Evolutionary conservation across 2,329 filamentous ascomycete species (phyloP).

Genomic region (Trichoderma oligosporum): DNA sequence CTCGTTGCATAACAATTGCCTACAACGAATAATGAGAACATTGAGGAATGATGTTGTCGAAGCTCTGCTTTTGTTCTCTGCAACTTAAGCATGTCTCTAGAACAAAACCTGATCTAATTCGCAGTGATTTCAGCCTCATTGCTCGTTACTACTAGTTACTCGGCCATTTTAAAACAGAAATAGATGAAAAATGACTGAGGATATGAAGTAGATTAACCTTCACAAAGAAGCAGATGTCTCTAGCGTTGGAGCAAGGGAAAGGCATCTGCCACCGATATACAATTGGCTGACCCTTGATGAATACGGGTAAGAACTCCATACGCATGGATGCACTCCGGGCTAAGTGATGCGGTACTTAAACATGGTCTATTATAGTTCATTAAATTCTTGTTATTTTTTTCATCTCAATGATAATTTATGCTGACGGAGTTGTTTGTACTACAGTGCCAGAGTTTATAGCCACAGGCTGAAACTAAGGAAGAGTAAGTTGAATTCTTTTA

Average conservation of each 20-base stretch:
- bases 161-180: not conserved
- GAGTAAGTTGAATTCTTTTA: not conserved
- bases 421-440: too few species aligned
- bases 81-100: conserved; percentile 6
- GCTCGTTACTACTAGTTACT: not conserved
- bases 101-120: not conserved
- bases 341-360: not conserved
- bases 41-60: conserved; percentile 2
- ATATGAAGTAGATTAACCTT: too few species aligned
- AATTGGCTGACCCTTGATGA: conserved; percentile 5
- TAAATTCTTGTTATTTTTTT: too few species aligned
- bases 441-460: too few species aligned
- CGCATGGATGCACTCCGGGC: not conserved
- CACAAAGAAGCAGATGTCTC: not conserved
- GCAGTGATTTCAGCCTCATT: not conserved
- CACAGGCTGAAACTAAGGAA: not conserved
- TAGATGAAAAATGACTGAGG: not conserved
- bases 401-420: too few species aligned
- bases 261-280: not conserved
- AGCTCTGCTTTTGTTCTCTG: conserved; percentile 3
- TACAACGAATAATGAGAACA: conserved; percentile 5
- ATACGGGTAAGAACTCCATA: not conserved
- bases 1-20: not conserved
- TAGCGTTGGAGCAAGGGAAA: not conserved
- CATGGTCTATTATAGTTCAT: too few species aligned